Base-by-base conservation (phyloP, 768 basidiomycete species). In the Rhizopogon rudus region DNA sequence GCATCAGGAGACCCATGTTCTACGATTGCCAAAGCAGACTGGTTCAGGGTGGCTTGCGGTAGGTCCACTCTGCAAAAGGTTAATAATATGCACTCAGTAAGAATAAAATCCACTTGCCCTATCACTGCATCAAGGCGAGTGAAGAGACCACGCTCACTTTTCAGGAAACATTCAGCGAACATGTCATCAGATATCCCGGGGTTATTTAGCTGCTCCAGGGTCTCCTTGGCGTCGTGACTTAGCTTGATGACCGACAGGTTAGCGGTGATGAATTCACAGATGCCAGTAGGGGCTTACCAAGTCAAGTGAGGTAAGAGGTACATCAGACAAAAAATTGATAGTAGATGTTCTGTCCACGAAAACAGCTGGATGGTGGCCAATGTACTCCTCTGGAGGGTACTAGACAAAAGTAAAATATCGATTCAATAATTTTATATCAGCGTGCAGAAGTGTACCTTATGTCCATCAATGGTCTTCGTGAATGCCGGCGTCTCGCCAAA, bases 321-420 rank as follows among this genome's bases (percentile, higher is more conserved):
- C 80, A 8, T 81, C 84, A 0, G 85, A 81, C 20, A 96, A 70
- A 9, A 95, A 64, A 65, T 99, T 98, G 45, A 88, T 75, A 7
- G 78, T 77, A 0, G 92, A 91, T 0, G 84, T 79, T 1, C 87
- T 80, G 63, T 95, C 94, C 1, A 96, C 87, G 49, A 96, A 84
- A 17, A 88, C 77, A 7, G 85, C 78, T 3, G 76, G 72, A 52
- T 79, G 74, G 43, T 74, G 68, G 28, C 70, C 70, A 17, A 65
- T 56, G 61, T 88, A 91, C 45, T 84, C 82, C 42, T 81, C 77
- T 8, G 79, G 76, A 3, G 77, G 53, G 58, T 80, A 88, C 88
- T 91, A 61, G 40, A 46, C 51, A 51, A n/a, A 54, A 7, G 25
- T 25, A 22, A 22, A 20, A 41, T 5, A 5, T 51, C 45, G 52